Evolutionary conservation across 2,329 filamentous ascomycete species (phyloP).

Genomic region (Aspergillus neoniger): DNA sequence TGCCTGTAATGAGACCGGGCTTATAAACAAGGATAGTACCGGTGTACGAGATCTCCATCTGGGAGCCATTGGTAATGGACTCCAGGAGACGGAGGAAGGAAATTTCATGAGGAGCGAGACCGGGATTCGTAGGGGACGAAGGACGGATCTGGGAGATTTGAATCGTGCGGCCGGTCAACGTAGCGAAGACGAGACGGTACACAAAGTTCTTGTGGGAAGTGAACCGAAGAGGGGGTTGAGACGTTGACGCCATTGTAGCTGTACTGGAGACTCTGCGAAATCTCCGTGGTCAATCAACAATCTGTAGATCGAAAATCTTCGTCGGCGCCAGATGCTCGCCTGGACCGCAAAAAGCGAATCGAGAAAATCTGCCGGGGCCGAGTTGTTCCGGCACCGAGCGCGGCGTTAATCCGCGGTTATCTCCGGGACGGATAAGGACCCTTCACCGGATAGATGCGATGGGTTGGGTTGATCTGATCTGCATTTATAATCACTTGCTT

Average conservation of each 20-base stretch:
- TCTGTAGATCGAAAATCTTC: neutral
- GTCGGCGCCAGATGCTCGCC: conserved; percentile 3
- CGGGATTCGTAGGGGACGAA: conserved; percentile 80
- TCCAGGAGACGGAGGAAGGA: conserved; percentile 95
- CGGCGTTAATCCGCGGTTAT: conserved; percentile 33
- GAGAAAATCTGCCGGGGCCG: conserved; percentile 35
- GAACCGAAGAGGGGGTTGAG: conserved; percentile 65
- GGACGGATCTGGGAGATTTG: conserved; percentile 94
- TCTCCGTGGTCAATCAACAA: conserved; percentile 11
- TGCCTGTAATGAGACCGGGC: conserved; percentile 88
- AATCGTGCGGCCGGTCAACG: conserved; percentile 83
- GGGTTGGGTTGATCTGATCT: neutral
- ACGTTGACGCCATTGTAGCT: conserved; percentile 40
- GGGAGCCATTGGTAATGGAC: conserved; percentile 89
- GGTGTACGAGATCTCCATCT: conserved; percentile 94
- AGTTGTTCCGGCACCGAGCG: conserved; percentile 31
- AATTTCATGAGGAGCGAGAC: conserved; percentile 88
- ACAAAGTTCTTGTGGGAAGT: conserved; percentile 81
- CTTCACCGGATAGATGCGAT: conserved; percentile 11
- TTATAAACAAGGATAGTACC: conserved; percentile 91
- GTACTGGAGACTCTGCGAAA: conserved; percentile 15
- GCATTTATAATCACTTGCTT: neutral
- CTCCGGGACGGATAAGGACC: conserved; percentile 20
- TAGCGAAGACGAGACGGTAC: conserved; percentile 83
- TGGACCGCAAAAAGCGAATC: conserved; percentile 22